Evolutionary conservation across 257 asterid species (phyloP).

Genomic region (Gardenia jasminoides): DNA sequence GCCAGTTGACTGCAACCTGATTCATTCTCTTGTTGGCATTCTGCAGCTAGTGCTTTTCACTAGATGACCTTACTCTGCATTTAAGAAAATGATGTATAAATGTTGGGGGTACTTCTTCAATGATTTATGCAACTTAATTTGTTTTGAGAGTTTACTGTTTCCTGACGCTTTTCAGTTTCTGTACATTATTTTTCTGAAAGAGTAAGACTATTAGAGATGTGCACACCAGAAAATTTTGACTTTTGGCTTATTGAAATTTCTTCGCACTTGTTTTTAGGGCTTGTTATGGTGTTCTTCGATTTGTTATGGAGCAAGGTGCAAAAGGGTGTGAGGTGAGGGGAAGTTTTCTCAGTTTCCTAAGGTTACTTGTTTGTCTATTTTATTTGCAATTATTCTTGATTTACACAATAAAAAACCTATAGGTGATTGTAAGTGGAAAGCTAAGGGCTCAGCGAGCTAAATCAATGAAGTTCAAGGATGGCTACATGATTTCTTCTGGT

Average conservation of each 20-base stretch:
- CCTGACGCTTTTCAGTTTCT: neutral
- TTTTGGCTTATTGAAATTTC: neutral
- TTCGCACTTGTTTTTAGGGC: slow-evolving; percentile 29
- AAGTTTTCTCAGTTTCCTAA: neutral
- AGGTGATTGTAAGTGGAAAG: slow-evolving; percentile 65
- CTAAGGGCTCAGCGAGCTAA: slow-evolving; percentile 63
- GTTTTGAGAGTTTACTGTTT: neutral
- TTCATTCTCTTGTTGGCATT: neutral
- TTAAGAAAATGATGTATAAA: neutral
- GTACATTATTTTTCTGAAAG: no score
- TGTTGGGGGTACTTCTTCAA: neutral
- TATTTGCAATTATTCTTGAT: neutral
- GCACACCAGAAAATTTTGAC: neutral
- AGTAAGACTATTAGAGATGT: neutral
- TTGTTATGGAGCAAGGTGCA: slow-evolving; percentile 63
- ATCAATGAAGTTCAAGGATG: slow-evolving; percentile 62
- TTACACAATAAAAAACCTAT: neutral
- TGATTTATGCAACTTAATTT: neutral
- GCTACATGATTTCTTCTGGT: slow-evolving; percentile 61
- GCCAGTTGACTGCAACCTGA: neutral
- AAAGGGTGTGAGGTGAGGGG: slow-evolving; percentile 54
- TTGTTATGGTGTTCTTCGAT: slow-evolving; percentile 54
- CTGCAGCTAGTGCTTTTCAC: neutral
- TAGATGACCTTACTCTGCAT: neutral
- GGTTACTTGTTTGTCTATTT: neutral